phyloP scores from a whole-genome alignment of 139 green algal genomes.

The Tetradesmus obliquus region DNA sequence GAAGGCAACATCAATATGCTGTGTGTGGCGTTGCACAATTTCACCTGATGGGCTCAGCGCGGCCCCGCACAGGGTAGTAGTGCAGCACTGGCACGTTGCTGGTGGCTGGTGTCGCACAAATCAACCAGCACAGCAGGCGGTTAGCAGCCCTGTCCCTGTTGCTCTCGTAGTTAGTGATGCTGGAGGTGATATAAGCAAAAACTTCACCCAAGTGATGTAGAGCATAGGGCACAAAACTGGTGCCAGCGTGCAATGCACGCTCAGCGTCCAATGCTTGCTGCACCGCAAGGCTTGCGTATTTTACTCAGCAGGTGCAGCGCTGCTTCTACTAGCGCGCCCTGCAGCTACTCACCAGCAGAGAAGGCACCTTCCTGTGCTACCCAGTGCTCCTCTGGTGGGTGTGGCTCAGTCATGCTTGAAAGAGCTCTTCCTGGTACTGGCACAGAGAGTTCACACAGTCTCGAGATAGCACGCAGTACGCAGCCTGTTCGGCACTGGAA shows the following conservation, averaged over 20 bases:
- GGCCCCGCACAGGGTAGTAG: constrained; percentile 49
- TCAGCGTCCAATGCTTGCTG: background rate
- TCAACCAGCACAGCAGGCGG: too few species aligned
- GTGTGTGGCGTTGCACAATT: too few species aligned
- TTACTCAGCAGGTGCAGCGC: background rate
- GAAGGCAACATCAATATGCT: too few species aligned
- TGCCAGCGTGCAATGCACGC: too few species aligned
- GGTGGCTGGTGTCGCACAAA: background rate
- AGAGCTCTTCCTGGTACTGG: background rate
- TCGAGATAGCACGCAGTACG: background rate
- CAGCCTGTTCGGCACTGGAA: too few species aligned
- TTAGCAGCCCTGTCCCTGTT: too few species aligned
- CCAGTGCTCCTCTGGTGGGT: constrained; percentile 13
- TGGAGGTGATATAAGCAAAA: too few species aligned
- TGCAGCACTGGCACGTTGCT: constrained; percentile 41
- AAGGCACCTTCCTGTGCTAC: constrained; percentile 51
- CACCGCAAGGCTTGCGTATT: background rate
- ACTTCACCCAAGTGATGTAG: too few species aligned
- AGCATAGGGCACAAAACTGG: too few species aligned
- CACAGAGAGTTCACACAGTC: background rate
- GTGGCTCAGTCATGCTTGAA: constrained; percentile 24
- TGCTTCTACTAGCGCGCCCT: background rate
- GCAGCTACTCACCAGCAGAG: constrained; percentile 35
- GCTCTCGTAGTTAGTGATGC: too few species aligned
- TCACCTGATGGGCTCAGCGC: constrained; percentile 54